These are phyloP conservation scores for Lophiostoma macrostomum DNA, from an alignment of 495 filamentous ascomycete genomes.

Conservation along the genomic window DNA sequence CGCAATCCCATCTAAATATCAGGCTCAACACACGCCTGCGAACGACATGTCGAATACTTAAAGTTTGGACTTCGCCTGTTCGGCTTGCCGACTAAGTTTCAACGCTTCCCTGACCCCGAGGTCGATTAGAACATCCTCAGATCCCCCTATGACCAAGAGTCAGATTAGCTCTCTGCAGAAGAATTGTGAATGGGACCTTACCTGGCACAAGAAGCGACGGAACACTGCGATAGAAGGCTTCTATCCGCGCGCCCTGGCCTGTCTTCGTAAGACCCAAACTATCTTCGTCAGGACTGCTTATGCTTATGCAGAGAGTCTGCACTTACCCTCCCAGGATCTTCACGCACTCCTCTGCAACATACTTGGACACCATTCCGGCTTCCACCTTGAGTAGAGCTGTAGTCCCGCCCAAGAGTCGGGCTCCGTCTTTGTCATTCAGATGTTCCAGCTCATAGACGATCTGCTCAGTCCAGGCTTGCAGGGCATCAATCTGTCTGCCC, in stretches of 20 bases:
- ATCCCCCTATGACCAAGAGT: constrained; percentile 12
- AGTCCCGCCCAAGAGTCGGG: constrained; percentile 19
- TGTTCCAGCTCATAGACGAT: constrained; percentile 31
- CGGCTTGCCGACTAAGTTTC: constrained; percentile 16
- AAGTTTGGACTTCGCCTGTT: constrained; percentile 25
- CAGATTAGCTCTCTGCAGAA: neutral
- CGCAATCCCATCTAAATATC: no score
- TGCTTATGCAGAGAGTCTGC: neutral
- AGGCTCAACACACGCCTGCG: no score
- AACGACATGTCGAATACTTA: no score
- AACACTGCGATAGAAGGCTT: constrained; percentile 21
- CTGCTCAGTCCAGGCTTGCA: constrained; percentile 35
- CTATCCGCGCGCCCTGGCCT: constrained; percentile 23
- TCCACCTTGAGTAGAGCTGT: constrained; percentile 30
- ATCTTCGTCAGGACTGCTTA: constrained; percentile 7
- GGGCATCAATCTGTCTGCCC: constrained; percentile 27
- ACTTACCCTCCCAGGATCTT: constrained; percentile 33
- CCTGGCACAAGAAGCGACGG: constrained; percentile 24
- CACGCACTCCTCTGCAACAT: constrained; percentile 30
- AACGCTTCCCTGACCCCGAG: constrained; percentile 30
- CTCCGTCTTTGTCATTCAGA: constrained; percentile 26
- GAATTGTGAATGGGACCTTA: neutral
- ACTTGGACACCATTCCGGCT: constrained; percentile 23
- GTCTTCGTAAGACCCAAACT: constrained; percentile 20
- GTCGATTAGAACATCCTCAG: constrained; percentile 30